Percentiles rank a stretch among this genome's conserved stretches.
Evolutionary conservation across 805 yeast species (phyloP).

Genomic region (Candida wancherniae): DNA sequence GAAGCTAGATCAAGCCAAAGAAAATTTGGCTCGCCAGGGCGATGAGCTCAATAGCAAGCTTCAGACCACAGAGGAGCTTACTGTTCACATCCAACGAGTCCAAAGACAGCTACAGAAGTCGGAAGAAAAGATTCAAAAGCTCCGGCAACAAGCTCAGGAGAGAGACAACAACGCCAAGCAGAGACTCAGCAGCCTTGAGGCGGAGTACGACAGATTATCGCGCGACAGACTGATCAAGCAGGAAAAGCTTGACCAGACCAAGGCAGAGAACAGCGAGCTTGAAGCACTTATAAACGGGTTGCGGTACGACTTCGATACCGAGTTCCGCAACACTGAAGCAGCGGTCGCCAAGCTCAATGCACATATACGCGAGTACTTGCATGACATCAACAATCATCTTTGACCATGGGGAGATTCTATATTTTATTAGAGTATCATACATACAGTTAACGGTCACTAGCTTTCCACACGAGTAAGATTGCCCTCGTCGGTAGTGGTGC

Average conservation of each 20-base stretch:
- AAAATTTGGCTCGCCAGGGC: conserved; percentile 23
- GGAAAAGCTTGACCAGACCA: conserved; percentile 45
- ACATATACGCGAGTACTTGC: conserved; percentile 50
- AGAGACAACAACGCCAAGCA: conserved; percentile 40
- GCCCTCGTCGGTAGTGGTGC: too few species aligned
- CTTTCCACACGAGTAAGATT: too few species aligned
- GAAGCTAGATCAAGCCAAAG: conserved; percentile 38
- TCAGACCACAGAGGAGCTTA: conserved; percentile 35
- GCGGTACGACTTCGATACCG: conserved; percentile 45
- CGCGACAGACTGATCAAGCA: conserved; percentile 46
- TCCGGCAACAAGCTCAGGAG: conserved; percentile 40
- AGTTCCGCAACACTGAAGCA: conserved; percentile 47
- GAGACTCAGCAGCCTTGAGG: conserved; percentile 40
- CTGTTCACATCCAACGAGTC: conserved; percentile 42
- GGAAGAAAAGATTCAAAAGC: conserved; percentile 43
- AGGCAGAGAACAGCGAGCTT: conserved; percentile 40
- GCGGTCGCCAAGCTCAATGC: conserved; percentile 53
- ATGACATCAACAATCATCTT: conserved; percentile 39
- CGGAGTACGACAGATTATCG: conserved; percentile 44
- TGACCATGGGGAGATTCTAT: not conserved
- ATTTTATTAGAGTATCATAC: not conserved
- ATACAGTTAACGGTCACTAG: too few species aligned
- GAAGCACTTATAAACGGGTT: conserved; percentile 38
- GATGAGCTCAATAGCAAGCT: conserved; percentile 38
- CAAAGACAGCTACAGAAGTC: conserved; percentile 46